These are phyloP conservation scores for Aspergillus sp. DNA, from an alignment of 2,329 filamentous ascomycete species.

Conservation along the genomic window DNA sequence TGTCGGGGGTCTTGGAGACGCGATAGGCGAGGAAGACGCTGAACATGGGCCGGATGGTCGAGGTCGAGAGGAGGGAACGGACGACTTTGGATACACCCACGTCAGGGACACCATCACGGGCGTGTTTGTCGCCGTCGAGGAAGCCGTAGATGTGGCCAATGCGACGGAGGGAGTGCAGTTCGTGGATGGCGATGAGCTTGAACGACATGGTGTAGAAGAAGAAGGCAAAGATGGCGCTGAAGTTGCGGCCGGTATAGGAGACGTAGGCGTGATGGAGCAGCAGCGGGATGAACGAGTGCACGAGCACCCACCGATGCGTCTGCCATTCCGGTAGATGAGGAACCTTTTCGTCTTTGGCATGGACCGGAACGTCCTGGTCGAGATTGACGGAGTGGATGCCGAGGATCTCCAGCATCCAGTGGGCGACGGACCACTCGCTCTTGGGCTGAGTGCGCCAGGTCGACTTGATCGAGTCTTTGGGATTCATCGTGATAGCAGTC, in stretches of 20 bases:
- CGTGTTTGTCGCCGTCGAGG: constrained; percentile 21
- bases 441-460: constrained; percentile 18
- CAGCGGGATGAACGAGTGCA: constrained; percentile 16
- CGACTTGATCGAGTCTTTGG: constrained; percentile 23
- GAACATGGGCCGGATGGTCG: constrained; percentile 20
- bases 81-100: constrained; percentile 20
- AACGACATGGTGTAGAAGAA: constrained; percentile 17
- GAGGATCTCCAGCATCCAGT: constrained; percentile 22
- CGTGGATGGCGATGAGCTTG: constrained; percentile 20
- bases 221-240: constrained; percentile 14
- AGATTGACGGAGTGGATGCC: constrained; percentile 17
- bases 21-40: constrained; percentile 19
- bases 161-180: constrained; percentile 18
- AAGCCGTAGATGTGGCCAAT: constrained; percentile 19
- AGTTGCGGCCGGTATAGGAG: constrained; percentile 14
- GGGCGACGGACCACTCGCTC: constrained; percentile 17
- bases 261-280: constrained; percentile 19
- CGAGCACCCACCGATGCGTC: constrained; percentile 19
- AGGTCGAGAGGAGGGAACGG: constrained; percentile 16
- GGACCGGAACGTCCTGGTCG: constrained; percentile 13
- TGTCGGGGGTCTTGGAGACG: constrained; percentile 7
- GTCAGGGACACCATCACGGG: constrained; percentile 20
- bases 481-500: constrained; percentile 14
- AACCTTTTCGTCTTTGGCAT: constrained; percentile 16
- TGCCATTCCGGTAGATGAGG: constrained; percentile 19